Evolutionary conservation across 805 yeast species (phyloP).

Genomic region (Wickerhamiella hasegawae): DNA sequence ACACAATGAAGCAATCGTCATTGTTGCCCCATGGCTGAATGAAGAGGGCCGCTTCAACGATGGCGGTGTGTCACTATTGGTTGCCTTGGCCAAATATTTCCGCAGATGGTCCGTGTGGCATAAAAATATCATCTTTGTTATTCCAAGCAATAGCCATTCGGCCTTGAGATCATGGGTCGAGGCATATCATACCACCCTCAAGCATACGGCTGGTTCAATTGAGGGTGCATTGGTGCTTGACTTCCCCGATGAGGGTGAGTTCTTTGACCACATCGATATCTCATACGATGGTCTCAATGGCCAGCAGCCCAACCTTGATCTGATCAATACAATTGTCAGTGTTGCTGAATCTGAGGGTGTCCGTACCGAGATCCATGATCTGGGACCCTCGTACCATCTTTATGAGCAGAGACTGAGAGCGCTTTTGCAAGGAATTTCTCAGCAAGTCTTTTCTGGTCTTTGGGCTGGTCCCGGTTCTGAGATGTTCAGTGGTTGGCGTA

Average conservation of each 20-base stretch:
- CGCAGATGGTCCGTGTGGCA: conserved; percentile 87
- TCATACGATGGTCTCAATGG: conserved; percentile 85
- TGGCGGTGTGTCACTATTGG: conserved; percentile 63
- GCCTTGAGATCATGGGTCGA: conserved; percentile 81
- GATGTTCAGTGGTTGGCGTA: conserved; percentile 90
- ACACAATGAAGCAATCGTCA: conserved; percentile 85
- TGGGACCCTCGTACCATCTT: conserved; percentile 24
- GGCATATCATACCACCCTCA: conserved; percentile 75
- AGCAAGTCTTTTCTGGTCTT: conserved; percentile 58
- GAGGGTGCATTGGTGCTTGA: conserved; percentile 83
- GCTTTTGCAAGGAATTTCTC: conserved; percentile 47
- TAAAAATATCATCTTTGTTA: conserved; percentile 75
- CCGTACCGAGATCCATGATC: conserved; percentile 46
- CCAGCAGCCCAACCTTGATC: conserved; percentile 84
- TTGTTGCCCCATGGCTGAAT: conserved; percentile 77
- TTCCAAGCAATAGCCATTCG: conserved; percentile 53
- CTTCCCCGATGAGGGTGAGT: conserved; percentile 49
- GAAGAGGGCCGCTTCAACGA: conserved; percentile 47
- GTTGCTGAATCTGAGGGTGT: conserved; percentile 65
- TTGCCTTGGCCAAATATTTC: conserved; percentile 67
- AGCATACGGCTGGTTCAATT: conserved; percentile 81
- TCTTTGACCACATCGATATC: conserved; percentile 58
- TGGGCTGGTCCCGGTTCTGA: conserved; percentile 56
- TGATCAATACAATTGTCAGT: conserved; percentile 65
- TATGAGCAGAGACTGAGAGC: conserved; percentile 37